These are phyloP conservation scores for Arxiozyma bovina DNA, from an alignment of 1,139 yeast species.

Conservation along the genomic window DNA sequence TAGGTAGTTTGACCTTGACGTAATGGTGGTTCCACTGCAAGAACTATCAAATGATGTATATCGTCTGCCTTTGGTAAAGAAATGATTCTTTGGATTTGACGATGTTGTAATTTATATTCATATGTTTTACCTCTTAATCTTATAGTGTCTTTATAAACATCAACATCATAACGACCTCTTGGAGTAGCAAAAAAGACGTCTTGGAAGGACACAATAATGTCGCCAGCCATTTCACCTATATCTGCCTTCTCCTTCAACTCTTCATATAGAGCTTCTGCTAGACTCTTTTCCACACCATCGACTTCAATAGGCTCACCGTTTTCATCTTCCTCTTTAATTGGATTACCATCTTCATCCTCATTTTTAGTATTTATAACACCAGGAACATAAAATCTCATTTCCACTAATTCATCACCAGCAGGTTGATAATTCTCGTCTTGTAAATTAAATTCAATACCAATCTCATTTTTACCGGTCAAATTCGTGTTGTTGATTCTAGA, in stretches of 20 bases:
- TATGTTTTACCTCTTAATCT: constrained; percentile 95
- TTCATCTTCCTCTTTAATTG: constrained; percentile 29
- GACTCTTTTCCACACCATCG: constrained; percentile 40
- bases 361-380: constrained; percentile 50
- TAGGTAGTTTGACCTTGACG: constrained; percentile 95
- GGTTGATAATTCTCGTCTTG: constrained; percentile 50
- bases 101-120: constrained; percentile 89
- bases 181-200: constrained; percentile 93
- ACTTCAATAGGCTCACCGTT: constrained; percentile 29
- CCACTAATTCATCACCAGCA: constrained; percentile 93
- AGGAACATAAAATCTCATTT: constrained; percentile 86
- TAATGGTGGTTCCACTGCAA: constrained; percentile 91
- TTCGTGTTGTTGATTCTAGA: constrained; percentile 75
- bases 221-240: constrained; percentile 92
- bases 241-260: constrained; percentile 91
- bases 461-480: constrained; percentile 86
- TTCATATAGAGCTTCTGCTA: constrained; percentile 83
- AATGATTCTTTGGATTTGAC: constrained; percentile 82
- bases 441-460: constrained; percentile 75
- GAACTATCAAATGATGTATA: constrained; percentile 72
- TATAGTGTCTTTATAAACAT: constrained; percentile 80
- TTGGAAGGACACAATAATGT: constrained; percentile 89
- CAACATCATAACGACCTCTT: constrained; percentile 96
- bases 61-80: constrained; percentile 93
- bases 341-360: not conserved